These are phyloP conservation scores for Fusarium tjaetaba DNA, from an alignment of 2,329 filamentous ascomycete species.

Conservation along the genomic window DNA sequence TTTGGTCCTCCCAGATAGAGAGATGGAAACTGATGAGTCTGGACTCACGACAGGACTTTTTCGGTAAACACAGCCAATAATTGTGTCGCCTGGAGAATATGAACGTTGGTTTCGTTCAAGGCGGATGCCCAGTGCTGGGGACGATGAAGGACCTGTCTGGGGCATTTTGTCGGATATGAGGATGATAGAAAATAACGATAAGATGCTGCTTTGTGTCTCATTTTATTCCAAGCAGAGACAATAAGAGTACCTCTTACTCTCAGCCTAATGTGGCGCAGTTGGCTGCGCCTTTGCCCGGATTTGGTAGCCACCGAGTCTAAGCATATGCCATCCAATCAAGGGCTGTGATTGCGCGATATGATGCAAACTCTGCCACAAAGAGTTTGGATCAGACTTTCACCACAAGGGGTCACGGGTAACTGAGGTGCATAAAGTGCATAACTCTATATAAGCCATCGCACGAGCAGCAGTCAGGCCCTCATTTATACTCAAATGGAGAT, in stretches of 20 bases:
- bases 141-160: neutral
- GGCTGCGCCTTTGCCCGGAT: neutral
- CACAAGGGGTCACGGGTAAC: neutral
- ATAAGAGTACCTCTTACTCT: neutral
- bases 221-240: neutral
- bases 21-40: slow-evolving; percentile 34
- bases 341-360: rapidly evolving
- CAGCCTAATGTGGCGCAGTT: neutral
- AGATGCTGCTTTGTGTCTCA: neutral
- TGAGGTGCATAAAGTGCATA: neutral
- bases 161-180: slow-evolving; percentile 1
- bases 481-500: neutral
- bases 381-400: neutral
- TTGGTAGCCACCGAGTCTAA: neutral
- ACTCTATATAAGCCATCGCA: neutral
- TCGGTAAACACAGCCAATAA: slow-evolving; percentile 43
- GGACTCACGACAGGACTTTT: slow-evolving; percentile 38
- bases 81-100: slow-evolving; percentile 42
- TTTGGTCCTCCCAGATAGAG: slow-evolving; percentile 42
- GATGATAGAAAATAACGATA: neutral
- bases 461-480: neutral
- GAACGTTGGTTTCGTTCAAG: neutral
- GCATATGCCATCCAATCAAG: neutral
- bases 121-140: slow-evolving; percentile 16
- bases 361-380: neutral